Conservation (phyloP, 1,284 basidiomycete species). For the Apiotrichum veenhuisii region DNA sequence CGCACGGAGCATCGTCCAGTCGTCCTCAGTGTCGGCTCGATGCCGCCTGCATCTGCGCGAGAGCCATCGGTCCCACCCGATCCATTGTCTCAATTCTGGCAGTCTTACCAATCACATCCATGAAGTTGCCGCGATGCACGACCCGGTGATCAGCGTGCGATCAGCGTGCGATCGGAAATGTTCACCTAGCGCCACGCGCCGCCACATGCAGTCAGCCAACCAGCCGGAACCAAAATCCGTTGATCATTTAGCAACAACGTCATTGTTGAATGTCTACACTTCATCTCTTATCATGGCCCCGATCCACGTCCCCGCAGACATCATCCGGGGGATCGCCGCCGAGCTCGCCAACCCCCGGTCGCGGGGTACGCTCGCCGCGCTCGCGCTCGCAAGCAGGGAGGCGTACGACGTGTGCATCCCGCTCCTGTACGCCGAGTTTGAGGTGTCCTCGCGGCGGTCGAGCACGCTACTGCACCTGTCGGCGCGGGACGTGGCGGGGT, state of each 20-base stretch:
- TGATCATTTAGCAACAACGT: background rate
- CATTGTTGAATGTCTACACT: background rate
- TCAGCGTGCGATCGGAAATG: no score
- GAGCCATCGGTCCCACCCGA: no score
- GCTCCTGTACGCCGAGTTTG: constrained; percentile 19
- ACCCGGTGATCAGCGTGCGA: no score
- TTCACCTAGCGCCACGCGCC: no score
- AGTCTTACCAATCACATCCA: no score
- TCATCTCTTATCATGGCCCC: background rate
- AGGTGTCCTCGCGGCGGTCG: constrained; percentile 1
- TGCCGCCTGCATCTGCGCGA: no score
- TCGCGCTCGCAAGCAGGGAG: constrained; percentile 16
- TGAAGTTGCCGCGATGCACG: no score
- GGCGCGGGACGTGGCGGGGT: background rate
- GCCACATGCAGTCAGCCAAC: no score
- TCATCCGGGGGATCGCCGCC: constrained; percentile 23
- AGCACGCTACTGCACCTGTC: background rate
- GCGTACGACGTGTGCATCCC: constrained; percentile 23
- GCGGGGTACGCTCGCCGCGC: constrained; percentile 15
- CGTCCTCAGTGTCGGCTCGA: no score
- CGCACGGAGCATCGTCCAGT: no score
- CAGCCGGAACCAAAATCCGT: background rate
- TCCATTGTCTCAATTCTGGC: no score
- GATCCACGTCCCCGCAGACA: constrained; percentile 12
- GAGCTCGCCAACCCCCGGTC: constrained; percentile 9